Base-by-base conservation (phyloP, 225 moss, liverwort and hornwort species). In the Lunularia cruciata region DNA sequence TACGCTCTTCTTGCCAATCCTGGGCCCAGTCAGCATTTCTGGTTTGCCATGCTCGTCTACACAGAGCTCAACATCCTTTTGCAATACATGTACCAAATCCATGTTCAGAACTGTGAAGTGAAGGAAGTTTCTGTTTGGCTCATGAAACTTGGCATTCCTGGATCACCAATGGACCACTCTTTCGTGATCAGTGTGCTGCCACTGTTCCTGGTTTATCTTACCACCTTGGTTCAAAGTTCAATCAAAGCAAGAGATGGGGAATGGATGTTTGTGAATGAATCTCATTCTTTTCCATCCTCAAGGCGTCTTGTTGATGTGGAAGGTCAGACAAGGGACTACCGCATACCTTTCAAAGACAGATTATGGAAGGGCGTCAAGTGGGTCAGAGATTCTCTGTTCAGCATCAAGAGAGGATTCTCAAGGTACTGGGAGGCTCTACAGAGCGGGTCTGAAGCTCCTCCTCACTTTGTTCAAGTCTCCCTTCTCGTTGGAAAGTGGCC, bases 381-480 rank as follows among this genome's bases (percentile, higher is more conserved):
- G 71, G 74, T 79, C 60, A 68, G 75, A 62, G 90, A 83, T 32
- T 67, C 73, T 73, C 65, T 86, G 30, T 71, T 58, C 36, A 81
- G 75, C 32, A 51, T 89, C 39, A 74, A 75, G 51, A 74, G 85
- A 49, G 90, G 89, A 33, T 53, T 89, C 27, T 80, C 79, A 51
- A 80, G 88, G 57, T 96, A 92, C 71, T 90, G 90, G 69, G 79
- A 83, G 72, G 90, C 87, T 69, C 77, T 92, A 67, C 83, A 86
- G 49, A 87, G 73, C 78, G 95, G 95, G 36, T 92, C 92, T 65
- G 95, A 96, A 83, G 90, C 95, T 27, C 90, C 95, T 51, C 95
- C 95, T 27, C 95, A 96, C 79, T 96, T 96, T 72, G 95, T 96
- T 72, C 95, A 96, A 83, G 95, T 96, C 42, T 96, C 95, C 37